Percentiles rank a stretch among this genome's conserved stretches.
phyloP scores from a whole-genome alignment of 2,329 filamentous ascomycete genomes.

The Exophiala spinifera region DNA sequence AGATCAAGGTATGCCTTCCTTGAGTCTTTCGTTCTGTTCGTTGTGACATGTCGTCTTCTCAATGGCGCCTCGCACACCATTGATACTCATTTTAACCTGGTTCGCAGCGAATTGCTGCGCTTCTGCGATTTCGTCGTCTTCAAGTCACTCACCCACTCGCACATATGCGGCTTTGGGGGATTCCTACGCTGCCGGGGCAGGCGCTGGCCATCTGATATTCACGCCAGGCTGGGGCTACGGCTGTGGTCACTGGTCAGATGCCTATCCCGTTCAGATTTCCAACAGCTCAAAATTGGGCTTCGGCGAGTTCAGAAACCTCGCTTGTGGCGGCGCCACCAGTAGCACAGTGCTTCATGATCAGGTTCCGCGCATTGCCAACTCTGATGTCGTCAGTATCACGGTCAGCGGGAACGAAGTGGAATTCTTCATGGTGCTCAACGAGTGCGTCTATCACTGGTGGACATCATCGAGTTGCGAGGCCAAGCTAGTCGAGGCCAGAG shows the following conservation, averaged over 20 bases:
- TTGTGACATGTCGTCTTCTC: neutral
- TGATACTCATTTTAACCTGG: neutral
- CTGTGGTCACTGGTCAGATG: constrained; percentile 30
- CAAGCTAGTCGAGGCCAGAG: constrained; percentile 20
- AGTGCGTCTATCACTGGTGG: constrained; percentile 31
- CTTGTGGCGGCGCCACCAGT: constrained; percentile 29
- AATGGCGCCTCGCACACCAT: neutral
- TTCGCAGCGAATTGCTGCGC: neutral
- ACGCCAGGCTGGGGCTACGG: constrained; percentile 7
- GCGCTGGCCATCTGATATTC: constrained; percentile 26
- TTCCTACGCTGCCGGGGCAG: constrained; percentile 32
- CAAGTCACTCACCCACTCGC: neutral
- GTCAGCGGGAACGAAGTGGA: constrained; percentile 32
- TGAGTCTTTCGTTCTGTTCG: neutral
- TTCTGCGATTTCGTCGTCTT: neutral
- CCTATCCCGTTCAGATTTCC: constrained; percentile 30
- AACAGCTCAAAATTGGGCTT: constrained; percentile 16
- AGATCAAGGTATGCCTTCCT: too few species aligned
- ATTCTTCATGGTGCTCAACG: constrained; percentile 32
- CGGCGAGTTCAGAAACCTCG: constrained; percentile 27
- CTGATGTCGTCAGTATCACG: constrained; percentile 29
- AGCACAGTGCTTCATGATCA: constrained; percentile 24
- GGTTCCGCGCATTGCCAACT: constrained; percentile 18
- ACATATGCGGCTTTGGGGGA: constrained; percentile 31
- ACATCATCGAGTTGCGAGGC: constrained; percentile 21